Base-by-base conservation (phyloP, 306 rosid species). In the Crataegus laevigata region DNA sequence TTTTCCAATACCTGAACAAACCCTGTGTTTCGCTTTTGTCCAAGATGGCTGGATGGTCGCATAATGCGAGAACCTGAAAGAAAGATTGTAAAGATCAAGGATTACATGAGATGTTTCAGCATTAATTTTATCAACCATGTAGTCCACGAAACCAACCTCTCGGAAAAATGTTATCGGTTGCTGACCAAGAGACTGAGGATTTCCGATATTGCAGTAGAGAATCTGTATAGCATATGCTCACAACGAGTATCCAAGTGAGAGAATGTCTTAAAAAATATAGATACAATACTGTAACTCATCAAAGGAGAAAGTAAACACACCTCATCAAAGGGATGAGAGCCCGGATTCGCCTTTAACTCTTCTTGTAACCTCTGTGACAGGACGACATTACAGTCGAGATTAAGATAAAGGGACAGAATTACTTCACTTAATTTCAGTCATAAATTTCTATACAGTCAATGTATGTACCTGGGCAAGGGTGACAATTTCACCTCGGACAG, bases 141-240 rank as follows among this genome's bases (percentile, higher is more conserved):
- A 75, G 59, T 68, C 52, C 18, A 77, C 59, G 32, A 81, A 80
- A 82, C 87, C 75, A 78, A 94, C 99, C 99, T 94, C 99, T 54
- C 96, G 90, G 88, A 94, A 94, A 85, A 85, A 91, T 6, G 96
- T 85, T 34, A 91, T 85, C 26, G 96, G 96, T 76, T 78, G 85
- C 91, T 93, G 98, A 29, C 97, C 93, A 75, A 93, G 97, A 81
- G 98, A 89, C 81, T 93, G 98, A 59, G 98, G 97, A 80, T 93
- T 91, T 83, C 97, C 98, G 64, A 91, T 93, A 86, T 93, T 93
- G 88, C 98, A 93, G 86, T 91, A 91, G 60, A 93, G 85, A 75
- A 93, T 89, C 98, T 93, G 82, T 77, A 67, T 18, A 75, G 51
- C 42, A 69, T 72, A 80, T 68, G 19, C 30, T 17, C 11, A 57